phyloP scores from a whole-genome alignment of 768 basidiomycete species.

The Trametes sanguinea region DNA sequence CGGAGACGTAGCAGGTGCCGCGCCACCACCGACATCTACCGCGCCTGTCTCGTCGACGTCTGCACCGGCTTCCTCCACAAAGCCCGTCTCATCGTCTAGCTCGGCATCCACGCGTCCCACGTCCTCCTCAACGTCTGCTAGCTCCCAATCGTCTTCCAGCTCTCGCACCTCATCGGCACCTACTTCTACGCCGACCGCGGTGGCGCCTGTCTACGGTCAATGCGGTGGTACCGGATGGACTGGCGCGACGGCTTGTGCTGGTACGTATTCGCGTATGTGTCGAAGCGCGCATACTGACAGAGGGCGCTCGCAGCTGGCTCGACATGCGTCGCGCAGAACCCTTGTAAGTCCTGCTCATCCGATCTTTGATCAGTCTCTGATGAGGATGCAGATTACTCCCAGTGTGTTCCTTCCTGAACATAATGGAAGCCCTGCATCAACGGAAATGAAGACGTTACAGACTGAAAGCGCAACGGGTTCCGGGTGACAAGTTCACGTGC shows the following conservation, averaged over 20 bases:
- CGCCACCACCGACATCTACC: constrained; percentile 26
- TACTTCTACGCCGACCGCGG: constrained; percentile 24
- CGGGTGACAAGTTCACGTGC: not conserved
- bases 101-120: constrained; percentile 31
- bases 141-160: constrained; percentile 11
- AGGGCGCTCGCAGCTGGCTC: constrained; percentile 18
- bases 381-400: constrained; percentile 42
- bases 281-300: not conserved
- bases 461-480: not conserved
- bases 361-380: not conserved
- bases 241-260: constrained; percentile 42
- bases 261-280: not conserved
- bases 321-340: constrained; percentile 41
- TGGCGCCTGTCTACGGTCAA: constrained; percentile 40
- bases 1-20: constrained; percentile 31
- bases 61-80: not conserved
- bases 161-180: constrained; percentile 6
- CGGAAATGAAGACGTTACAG: not conserved
- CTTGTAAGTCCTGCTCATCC: constrained; percentile 37
- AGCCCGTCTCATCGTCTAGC: not conserved
- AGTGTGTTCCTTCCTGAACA: constrained; percentile 40
- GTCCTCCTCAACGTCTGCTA: constrained; percentile 32
- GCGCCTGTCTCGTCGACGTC: constrained; percentile 22
- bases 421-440: not conserved
- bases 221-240: constrained; percentile 49